Evolutionary conservation across 495 filamentous ascomycete genomes (phyloP).

Genomic region (Xylaria scruposa): DNA sequence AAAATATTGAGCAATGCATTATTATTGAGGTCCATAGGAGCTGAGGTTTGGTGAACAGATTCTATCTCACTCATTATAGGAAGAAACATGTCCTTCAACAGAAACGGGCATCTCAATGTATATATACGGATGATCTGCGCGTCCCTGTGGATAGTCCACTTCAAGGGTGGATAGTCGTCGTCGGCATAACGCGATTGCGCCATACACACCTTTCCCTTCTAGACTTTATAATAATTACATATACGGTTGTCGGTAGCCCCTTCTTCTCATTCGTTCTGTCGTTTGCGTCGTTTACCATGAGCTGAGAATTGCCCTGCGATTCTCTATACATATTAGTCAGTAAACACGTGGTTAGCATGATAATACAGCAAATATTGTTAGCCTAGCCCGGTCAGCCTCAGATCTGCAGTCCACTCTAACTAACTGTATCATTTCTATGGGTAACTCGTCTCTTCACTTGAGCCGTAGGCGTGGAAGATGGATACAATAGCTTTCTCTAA

Average conservation of each 20-base stretch:
- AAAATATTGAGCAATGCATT: neutral
- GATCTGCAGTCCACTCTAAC: neutral
- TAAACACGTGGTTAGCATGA: neutral
- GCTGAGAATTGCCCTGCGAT: constrained; percentile 2
- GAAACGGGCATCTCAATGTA: neutral
- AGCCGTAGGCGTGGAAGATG: neutral
- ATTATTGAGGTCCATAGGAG: neutral
- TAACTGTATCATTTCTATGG: neutral
- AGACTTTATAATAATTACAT: neutral
- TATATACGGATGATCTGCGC: neutral
- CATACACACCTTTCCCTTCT: constrained; percentile 5
- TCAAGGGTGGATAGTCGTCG: neutral
- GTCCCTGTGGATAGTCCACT: neutral
- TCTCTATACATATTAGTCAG: too few relatives aligned
- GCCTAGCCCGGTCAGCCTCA: neutral
- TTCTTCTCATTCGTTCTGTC: constrained; percentile 3
- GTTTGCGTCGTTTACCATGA: neutral
- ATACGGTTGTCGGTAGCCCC: neutral
- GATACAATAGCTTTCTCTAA: neutral
- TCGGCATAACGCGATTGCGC: constrained; percentile 7
- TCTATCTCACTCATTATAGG: neutral
- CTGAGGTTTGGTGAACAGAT: neutral
- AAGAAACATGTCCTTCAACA: neutral
- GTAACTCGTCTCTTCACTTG: neutral
- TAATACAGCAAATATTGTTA: neutral